Percentiles rank a stretch among this genome's conserved stretches.
Evolutionary conservation across 2,329 filamentous ascomycete genomes (phyloP).

Genomic region (Penicillium sp.): DNA sequence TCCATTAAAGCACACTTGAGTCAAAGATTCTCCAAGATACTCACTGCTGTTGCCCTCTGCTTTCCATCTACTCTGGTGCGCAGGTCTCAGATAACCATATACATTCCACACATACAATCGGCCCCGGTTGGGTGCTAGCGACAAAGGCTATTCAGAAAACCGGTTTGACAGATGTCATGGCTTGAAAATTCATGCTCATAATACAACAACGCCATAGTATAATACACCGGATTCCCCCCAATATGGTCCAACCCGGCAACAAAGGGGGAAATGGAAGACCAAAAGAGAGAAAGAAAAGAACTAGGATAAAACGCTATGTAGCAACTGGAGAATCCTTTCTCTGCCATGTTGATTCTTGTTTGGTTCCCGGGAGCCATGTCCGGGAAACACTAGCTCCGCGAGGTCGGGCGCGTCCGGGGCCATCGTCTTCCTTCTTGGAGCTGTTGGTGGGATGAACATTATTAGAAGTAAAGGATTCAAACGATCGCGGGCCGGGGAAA

Average conservation of each 20-base stretch:
- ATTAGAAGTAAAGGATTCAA: constrained; percentile 20
- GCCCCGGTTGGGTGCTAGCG: not conserved
- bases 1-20: not conserved
- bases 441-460: constrained; percentile 21
- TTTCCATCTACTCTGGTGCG: not conserved
- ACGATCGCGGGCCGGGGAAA: constrained; percentile 29
- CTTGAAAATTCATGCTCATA: not conserved
- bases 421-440: constrained; percentile 47
- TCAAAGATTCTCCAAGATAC: not conserved
- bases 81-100: constrained; percentile 4
- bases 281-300: not conserved
- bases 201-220: constrained; percentile 16
- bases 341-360: constrained; percentile 82
- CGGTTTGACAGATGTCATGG: not conserved
- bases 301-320: constrained; percentile 11
- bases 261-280: not conserved
- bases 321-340: constrained; percentile 42
- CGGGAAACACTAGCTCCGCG: constrained; percentile 41
- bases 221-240: constrained; percentile 8
- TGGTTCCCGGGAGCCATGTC: constrained; percentile 74
- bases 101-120: constrained; percentile 4
- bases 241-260: not conserved
- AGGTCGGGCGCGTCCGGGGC: constrained; percentile 43
- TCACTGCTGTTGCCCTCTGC: not conserved
- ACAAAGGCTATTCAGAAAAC: not conserved